Conservation (phyloP, 1,284 basidiomycete genomes). For the Sphaerobolus stellatus region DNA sequence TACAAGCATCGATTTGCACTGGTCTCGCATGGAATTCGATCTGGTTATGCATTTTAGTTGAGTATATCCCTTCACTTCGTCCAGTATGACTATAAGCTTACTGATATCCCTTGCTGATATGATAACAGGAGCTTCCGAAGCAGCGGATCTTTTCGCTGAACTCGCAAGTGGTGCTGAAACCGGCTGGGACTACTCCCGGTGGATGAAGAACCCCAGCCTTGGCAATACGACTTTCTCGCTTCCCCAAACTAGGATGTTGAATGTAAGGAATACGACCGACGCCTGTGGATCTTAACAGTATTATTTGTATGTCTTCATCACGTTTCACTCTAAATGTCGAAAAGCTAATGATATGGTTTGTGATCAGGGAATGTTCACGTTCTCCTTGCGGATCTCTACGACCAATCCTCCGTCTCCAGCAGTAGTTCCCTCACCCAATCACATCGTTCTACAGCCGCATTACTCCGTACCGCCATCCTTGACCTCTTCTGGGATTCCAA, state of each 20-base stretch:
- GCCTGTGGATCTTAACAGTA: constrained; percentile 81
- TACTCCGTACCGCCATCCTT: constrained; percentile 67
- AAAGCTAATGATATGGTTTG: not conserved
- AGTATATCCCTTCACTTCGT: too few relatives aligned
- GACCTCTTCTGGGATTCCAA: constrained; percentile 84
- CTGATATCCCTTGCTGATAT: too few relatives aligned
- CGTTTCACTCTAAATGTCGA: not conserved
- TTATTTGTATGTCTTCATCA: constrained; percentile 61
- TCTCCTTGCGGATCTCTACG: constrained; percentile 66
- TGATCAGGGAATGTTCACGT: constrained; percentile 60
- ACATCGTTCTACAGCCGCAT: constrained; percentile 60
- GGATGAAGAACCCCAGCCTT: constrained; percentile 46
- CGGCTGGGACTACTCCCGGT: constrained; percentile 59
- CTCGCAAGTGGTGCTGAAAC: constrained; percentile 86
- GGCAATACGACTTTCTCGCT: constrained; percentile 38
- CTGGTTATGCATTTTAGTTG: too few relatives aligned
- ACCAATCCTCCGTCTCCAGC: constrained; percentile 34
- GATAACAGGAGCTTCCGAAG: too few relatives aligned
- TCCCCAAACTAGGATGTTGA: constrained; percentile 67
- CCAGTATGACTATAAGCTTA: too few relatives aligned
- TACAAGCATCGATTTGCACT: too few relatives aligned
- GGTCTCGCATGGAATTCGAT: too few relatives aligned
- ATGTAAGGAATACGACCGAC: constrained; percentile 69
- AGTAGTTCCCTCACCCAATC: constrained; percentile 40
- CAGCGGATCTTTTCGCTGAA: constrained; percentile 76